phyloP scores from a whole-genome alignment of 2,329 filamentous ascomycete genomes.

The Cyphellophora europaea region DNA sequence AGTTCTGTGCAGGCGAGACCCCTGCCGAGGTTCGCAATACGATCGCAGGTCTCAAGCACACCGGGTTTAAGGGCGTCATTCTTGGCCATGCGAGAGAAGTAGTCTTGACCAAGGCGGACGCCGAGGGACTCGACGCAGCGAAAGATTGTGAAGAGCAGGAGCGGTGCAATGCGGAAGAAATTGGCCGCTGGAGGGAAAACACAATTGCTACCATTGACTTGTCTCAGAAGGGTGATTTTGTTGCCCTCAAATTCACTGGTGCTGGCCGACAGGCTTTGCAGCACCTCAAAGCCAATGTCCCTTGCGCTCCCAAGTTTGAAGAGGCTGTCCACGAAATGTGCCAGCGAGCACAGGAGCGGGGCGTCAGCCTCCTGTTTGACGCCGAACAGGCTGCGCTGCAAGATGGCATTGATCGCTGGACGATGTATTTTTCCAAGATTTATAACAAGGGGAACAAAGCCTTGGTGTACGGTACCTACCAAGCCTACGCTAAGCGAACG shows the following conservation, averaged over 20 bases:
- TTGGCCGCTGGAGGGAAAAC: slow-evolving; percentile 59
- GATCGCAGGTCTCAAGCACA: slow-evolving; percentile 54
- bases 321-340: slow-evolving; percentile 67
- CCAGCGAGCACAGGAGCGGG: slow-evolving; percentile 56
- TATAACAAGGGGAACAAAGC: slow-evolving; percentile 61
- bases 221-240: slow-evolving; percentile 45
- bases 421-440: slow-evolving; percentile 62
- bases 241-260: slow-evolving; percentile 69
- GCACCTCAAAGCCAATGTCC: slow-evolving; percentile 52
- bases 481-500: slow-evolving; percentile 62
- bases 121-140: slow-evolving; percentile 12
- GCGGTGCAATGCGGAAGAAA: slow-evolving; percentile 18
- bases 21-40: slow-evolving; percentile 57
- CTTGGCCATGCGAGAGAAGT: slow-evolving; percentile 78
- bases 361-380: slow-evolving; percentile 70
- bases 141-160: slow-evolving; percentile 7
- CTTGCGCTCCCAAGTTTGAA: slow-evolving; percentile 55
- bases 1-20: slow-evolving; percentile 82
- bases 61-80: slow-evolving; percentile 77
- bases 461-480: slow-evolving; percentile 72
- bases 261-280: slow-evolving; percentile 65
- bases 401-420: slow-evolving; percentile 72
- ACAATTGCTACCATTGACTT: slow-evolving; percentile 60
- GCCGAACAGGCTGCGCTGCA: slow-evolving; percentile 77
- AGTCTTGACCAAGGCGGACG: slow-evolving; percentile 45